Base-by-base conservation (phyloP, 176 grass and related monocot species). In the Aegilops tauschii region DNA sequence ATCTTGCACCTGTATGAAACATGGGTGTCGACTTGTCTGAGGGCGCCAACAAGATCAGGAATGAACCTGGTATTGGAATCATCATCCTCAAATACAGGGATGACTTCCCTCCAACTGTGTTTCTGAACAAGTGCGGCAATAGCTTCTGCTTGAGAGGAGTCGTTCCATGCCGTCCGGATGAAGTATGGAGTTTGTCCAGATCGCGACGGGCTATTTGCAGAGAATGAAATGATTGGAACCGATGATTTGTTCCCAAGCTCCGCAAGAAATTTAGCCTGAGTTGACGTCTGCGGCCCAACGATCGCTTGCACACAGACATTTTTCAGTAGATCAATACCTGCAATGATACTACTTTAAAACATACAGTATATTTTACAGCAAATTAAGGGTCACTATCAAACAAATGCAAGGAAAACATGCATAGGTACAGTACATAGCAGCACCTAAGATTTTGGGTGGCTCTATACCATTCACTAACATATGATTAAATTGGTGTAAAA, bases 221-320 rank as follows among this genome's bases (percentile, higher is more conserved):
- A 95, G 40, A 97, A 93, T 16, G 95, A 97, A 87, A 97, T 84
- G 82, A 97, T 70, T 27, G 92, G 92, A n/a, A 95, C 95, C 0
- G 81, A 79, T 75, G 89, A 31, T 92, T 86, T 97, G 52, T 88
- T 84, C 59, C 95, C 95, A 54, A 97, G 92, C 73, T 83, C 87
- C 4, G 73, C 25, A 20, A 97, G 62, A 82, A 97, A 95, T 64
- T 93, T 95, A 9, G 87, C 92, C 44, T 97, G 82, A 9, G 61
- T 59, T 11, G 95, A 84, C 64, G 90, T 88, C 79, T 97, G 90
- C n/a, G 92, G 90, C 27, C 95, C 92, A 4, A 97, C 34, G 21
- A 97, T 93, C 21, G 95, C 90, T 91, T 95, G 88, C 47, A 95
- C 92, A 8, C 27, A 20, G 58, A 91, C 84, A 90, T 95, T 97